phyloP scores from a whole-genome alignment of 768 basidiomycete species.

The Hysterangium stoloniferum region DNA sequence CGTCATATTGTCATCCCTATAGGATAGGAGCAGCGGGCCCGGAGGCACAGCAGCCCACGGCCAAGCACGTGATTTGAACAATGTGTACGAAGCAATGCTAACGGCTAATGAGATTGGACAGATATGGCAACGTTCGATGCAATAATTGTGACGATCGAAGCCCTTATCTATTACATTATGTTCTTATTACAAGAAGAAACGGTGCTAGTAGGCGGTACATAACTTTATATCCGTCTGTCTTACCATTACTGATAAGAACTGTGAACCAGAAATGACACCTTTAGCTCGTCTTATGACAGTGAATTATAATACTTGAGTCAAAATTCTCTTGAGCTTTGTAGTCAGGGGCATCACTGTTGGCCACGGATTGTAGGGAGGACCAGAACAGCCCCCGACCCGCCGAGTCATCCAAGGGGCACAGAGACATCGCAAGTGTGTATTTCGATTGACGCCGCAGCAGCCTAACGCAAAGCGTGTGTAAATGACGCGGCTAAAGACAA shows the following conservation, averaged over 20 bases:
- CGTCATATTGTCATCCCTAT: neutral
- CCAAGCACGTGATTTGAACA: neutral
- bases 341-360: conserved; percentile 35
- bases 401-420: conserved; percentile 41
- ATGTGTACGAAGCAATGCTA: too few species aligned
- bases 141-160: too few species aligned
- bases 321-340: conserved; percentile 29
- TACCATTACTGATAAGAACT: too few species aligned
- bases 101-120: too few species aligned
- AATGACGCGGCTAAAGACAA: neutral
- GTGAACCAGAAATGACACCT: too few species aligned
- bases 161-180: too few species aligned
- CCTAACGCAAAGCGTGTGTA: conserved; percentile 18
- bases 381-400: conserved; percentile 38
- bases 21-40: conserved; percentile 2
- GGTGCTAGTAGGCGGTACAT: too few species aligned
- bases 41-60: neutral
- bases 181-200: too few species aligned
- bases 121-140: too few species aligned
- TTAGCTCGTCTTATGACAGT: too few species aligned
- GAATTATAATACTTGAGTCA: too few species aligned
- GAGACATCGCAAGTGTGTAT: conserved; percentile 40
- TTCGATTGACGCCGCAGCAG: conserved; percentile 34
- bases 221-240: too few species aligned
- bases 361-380: conserved; percentile 31